Base-by-base conservation (phyloP, 2,329 filamentous ascomycete species). In the Aspergillus caelatus region DNA sequence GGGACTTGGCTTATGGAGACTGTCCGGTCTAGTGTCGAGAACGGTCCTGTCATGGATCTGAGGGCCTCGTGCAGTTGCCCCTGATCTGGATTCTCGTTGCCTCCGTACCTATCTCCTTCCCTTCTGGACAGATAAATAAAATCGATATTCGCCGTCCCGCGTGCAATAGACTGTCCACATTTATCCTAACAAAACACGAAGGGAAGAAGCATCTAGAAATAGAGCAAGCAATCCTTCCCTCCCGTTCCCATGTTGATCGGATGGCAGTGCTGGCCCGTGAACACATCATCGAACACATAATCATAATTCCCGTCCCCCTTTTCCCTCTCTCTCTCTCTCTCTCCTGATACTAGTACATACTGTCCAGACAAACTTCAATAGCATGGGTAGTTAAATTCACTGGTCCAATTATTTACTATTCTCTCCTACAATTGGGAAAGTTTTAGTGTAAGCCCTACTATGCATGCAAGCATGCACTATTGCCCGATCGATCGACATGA, bases 1-100 rank as follows among this genome's bases (percentile, higher is more conserved):
- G 46, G 23, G 46, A 50, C 46, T 50, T 36, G 50, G 50, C 50
- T 54, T 54, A 50, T 50, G 46, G 46, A 50, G 45, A 28, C 6
- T 53, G 14, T 32, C 19, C 19, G 16, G 28, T 5, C 50, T 36
- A 54, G 32, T 54, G 21, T 36, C n/a, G 3, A 34, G 50, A 54
- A 54, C 50, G 52, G 32, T 39, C 11, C 52, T 55, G 52, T 55
- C 52, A 55, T 36, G 12, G 52, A 23, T 55, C 34, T 32, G 26
- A 26, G 26, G 26, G 3, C 52, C 52, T 55, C 52, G 52, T 45
- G 56, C 30, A 39, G 21, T 28, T 41, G 39, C 36, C 43, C 28
- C 19, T 45, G 23, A 45, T 43, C 26, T 30, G 23, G 32, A 16
- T 57, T 26, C 23, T 16, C 26, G 26, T 3, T 26, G 26, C 26